Percentiles rank a stretch among this genome's conserved stretches.
Conservation (phyloP, 345 rosid genomes). For the Acer campestre region DNA sequence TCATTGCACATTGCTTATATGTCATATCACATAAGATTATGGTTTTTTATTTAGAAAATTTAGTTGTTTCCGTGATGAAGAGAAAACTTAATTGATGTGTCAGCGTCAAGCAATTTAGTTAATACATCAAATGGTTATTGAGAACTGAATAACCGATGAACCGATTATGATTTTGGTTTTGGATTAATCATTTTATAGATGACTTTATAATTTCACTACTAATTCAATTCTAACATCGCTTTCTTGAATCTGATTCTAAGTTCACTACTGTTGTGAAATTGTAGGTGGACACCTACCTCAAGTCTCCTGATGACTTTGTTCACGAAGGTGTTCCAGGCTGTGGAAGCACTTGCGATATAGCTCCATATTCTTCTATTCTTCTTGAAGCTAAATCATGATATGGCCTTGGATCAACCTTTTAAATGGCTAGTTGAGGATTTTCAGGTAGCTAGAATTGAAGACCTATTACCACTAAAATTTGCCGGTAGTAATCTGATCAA, state of each 20-base stretch:
- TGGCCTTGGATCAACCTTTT: conserved; percentile 8
- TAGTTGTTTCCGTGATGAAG: neutral
- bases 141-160: neutral
- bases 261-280: conserved; percentile 1
- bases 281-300: conserved; percentile 86
- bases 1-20: neutral
- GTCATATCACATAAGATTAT: neutral
- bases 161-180: neutral
- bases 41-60: neutral
- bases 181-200: neutral
- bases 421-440: neutral
- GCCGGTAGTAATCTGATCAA: too few relatives aligned
- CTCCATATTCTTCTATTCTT: conserved; percentile 73
- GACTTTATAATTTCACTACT: neutral
- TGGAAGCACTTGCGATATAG: conserved; percentile 55
- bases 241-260: neutral
- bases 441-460: neutral
- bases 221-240: neutral
- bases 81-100: neutral
- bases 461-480: neutral
- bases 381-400: conserved; percentile 57
- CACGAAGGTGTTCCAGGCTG: conserved; percentile 62
- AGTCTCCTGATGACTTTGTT: conserved; percentile 66
- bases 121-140: neutral
- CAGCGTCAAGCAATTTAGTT: neutral